Base-by-base conservation (phyloP, 2,329 filamentous ascomycete genomes). In the Septoria linicola region DNA sequence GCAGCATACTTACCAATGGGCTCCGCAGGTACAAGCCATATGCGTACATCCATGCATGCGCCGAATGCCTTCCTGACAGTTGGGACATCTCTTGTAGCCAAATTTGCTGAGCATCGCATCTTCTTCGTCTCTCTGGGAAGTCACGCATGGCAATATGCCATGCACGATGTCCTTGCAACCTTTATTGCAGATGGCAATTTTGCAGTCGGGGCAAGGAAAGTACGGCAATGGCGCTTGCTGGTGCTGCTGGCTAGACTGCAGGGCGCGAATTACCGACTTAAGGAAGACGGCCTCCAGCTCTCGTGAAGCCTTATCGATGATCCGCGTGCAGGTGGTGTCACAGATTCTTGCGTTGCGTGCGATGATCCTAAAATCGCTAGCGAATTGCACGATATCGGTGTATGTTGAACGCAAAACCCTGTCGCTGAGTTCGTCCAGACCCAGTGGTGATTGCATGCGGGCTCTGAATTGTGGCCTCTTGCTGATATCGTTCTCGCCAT, bases 21-120 rank as follows among this genome's bases (percentile, higher is more conserved):
- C 73, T 10, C 76, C 75, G 48, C 77, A 80, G 11, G 66, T 63
- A 50, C 77, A 80, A 45, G 69, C 62, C 57, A 80, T 73, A 42
- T 77, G 73, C 27, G 63, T 61, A 57, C 77, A 80, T 5, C 77
- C 77, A 51, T 59, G 74, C 71, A 78, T 76, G 46, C 70, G 70
- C 54, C 70, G 69, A 13, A 79, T 63, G 7, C 72, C 76, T n/a
- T 72, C 66, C 1, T 69, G 66, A 53, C 77, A 80, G 47, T 73
- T 73, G 0, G 77, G 77, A 48, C 77, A 80, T 7, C 69, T 66
- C 60, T 77, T 79, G 61, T 77, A 74, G 3, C 73, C 11, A 66
- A 71, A 76, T 35, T 62, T 65, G 41, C 67, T 64, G 2, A 80
- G 63, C 27, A 75, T 59, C 4, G 66, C 64, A 2, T 68, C 20